Evolutionary conservation across 306 rosid species (phyloP).

Genomic region (Vigna mungo): DNA sequence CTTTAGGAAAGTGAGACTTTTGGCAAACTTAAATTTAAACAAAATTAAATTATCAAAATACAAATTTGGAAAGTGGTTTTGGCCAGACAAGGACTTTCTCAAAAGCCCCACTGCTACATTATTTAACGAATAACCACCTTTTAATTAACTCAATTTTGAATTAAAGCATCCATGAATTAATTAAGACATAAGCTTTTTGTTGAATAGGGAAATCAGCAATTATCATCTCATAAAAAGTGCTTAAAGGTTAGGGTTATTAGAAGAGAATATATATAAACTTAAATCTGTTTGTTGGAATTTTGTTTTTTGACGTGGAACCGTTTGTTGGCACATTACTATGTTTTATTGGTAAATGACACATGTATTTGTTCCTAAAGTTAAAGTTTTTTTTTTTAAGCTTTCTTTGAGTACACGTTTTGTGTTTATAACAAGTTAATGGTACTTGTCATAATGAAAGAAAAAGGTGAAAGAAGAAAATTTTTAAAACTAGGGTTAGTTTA

Average conservation of each 20-base stretch:
- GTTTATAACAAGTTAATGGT: not conserved
- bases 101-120: not conserved
- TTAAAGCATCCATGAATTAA: not conserved
- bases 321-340: constrained; percentile 33
- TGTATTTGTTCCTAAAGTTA: constrained; percentile 23
- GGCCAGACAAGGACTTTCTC: not conserved
- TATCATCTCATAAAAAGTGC: not conserved
- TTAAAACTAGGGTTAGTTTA: too few species aligned
- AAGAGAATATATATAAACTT: not conserved
- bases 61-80: not conserved
- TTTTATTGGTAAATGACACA: constrained; percentile 41
- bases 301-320: constrained; percentile 33
- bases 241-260: constrained; percentile 20
- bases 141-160: constrained; percentile 9
- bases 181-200: not conserved
- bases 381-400: constrained; percentile 15
- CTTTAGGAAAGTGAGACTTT: too few species aligned
- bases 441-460: not conserved
- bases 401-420: constrained; percentile 36
- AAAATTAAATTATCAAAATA: too few species aligned
- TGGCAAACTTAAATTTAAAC: too few species aligned
- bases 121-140: constrained; percentile 6
- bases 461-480: not conserved
- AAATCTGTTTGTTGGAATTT: constrained; percentile 16
- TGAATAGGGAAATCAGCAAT: not conserved